Percentiles rank a stretch among this genome's conserved stretches.
phyloP scores from a whole-genome alignment of 257 asterid species.

The Thymus quinquecostatus region DNA sequence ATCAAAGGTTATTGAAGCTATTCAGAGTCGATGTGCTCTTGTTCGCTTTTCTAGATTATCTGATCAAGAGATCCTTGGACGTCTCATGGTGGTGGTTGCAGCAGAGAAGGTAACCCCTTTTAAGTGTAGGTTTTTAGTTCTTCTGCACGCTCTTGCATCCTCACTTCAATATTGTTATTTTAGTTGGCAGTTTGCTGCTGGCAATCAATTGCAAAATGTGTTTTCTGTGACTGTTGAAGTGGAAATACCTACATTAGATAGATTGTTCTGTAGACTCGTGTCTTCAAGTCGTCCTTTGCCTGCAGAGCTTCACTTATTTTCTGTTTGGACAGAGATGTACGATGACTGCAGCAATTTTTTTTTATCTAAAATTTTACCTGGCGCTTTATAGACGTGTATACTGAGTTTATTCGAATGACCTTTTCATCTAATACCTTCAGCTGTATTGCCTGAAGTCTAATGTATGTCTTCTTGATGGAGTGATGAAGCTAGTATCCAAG shows the following conservation, averaged over 20 bases:
- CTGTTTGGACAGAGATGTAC: too few relatives aligned
- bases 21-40: constrained; percentile 97
- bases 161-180: neutral
- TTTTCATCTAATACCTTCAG: neutral
- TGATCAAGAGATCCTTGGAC: constrained; percentile 96
- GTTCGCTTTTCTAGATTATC: constrained; percentile 89
- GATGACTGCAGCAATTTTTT: constrained; percentile 14
- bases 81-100: constrained; percentile 87
- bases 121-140: neutral
- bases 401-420: constrained; percentile 2
- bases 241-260: neutral
- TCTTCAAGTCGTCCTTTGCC: neutral
- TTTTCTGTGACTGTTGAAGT: too few relatives aligned
- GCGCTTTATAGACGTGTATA: neutral
- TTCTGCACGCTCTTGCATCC: constrained; percentile 14
- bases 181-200: neutral
- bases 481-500: neutral
- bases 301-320: too few relatives aligned
- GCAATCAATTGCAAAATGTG: neutral
- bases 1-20: constrained; percentile 90
- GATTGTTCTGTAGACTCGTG: neutral
- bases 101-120: constrained; percentile 75
- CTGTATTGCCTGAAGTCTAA: neutral
- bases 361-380: neutral
- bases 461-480: neutral